Percentiles rank a stretch among this genome's conserved stretches.
phyloP scores from a whole-genome alignment of 176 grass and related monocot species.

The Bothriochloa decipiens region DNA sequence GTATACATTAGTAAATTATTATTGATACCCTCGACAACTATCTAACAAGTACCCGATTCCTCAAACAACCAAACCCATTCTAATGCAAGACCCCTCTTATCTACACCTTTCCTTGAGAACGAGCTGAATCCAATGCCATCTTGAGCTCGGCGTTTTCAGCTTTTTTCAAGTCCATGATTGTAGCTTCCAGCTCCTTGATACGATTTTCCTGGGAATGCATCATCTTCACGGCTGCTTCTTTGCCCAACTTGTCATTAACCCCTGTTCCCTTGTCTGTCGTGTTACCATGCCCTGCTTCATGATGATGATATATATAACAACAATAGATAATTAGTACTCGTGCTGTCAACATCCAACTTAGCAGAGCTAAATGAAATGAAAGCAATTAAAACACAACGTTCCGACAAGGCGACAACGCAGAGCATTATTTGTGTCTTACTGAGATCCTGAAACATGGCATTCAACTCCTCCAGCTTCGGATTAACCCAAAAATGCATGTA shows the following conservation, averaged over 20 bases:
- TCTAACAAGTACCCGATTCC: not conserved
- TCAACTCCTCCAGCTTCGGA: fast-evolving
- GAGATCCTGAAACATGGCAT: not conserved
- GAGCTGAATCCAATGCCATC: not conserved
- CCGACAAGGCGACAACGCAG: no score
- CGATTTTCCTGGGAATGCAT: not conserved
- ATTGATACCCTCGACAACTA: not conserved
- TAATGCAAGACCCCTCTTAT: not conserved
- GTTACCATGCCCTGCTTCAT: not conserved
- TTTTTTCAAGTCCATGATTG: not conserved
- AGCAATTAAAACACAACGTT: not conserved
- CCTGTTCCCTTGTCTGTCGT: not conserved
- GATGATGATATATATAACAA: not conserved
- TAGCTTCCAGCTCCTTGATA: not conserved
- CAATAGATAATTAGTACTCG: not conserved
- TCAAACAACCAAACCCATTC: not conserved
- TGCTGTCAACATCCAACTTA: not conserved
- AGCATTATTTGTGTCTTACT: not conserved
- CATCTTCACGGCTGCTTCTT: not conserved
- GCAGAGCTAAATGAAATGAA: not conserved
- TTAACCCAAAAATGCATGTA: not conserved
- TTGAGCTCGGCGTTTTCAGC: not conserved
- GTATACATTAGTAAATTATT: no score
- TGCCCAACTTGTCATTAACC: not conserved
- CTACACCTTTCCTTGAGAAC: not conserved